These are phyloP conservation scores for Echinosophora koreensis DNA, from an alignment of 306 rosid species.

Conservation along the genomic window DNA sequence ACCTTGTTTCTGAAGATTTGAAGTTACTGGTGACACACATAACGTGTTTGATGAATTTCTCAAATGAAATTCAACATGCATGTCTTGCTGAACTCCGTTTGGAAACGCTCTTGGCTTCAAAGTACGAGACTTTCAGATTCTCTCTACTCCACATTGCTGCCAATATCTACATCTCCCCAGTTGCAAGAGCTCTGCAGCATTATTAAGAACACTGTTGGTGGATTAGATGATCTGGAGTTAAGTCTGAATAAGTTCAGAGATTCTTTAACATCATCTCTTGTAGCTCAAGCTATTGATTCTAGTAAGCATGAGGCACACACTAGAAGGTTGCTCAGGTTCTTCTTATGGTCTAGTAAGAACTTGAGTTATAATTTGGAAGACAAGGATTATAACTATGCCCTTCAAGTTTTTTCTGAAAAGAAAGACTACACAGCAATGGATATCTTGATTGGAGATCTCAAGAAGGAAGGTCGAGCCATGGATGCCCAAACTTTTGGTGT, in stretches of 20 bases:
- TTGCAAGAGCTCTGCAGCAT: conserved; percentile 62
- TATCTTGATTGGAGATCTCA: conserved; percentile 71
- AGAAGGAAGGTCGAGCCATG: conserved; percentile 72
- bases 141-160: conserved; percentile 48
- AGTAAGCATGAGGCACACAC: conserved; percentile 74
- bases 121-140: conserved; percentile 33
- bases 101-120: conserved; percentile 47
- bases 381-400: conserved; percentile 74
- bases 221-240: conserved; percentile 76
- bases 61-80: conserved; percentile 57
- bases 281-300: conserved; percentile 68
- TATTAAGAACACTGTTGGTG: conserved; percentile 65
- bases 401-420: conserved; percentile 70
- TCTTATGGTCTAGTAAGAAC: conserved; percentile 75
- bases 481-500: conserved; percentile 67
- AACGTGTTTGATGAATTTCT: conserved; percentile 61
- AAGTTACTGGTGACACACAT: conserved; percentile 41
- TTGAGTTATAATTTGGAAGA: conserved; percentile 63
- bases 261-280: conserved; percentile 68
- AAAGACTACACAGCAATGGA: conserved; percentile 73
- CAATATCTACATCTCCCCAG: conserved; percentile 41
- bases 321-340: conserved; percentile 83
- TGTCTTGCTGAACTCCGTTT: conserved; percentile 43
- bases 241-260: conserved; percentile 52
- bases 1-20: not conserved